phyloP scores from a whole-genome alignment of 2,329 filamentous ascomycete species.

The Aspergillus proliferans region DNA sequence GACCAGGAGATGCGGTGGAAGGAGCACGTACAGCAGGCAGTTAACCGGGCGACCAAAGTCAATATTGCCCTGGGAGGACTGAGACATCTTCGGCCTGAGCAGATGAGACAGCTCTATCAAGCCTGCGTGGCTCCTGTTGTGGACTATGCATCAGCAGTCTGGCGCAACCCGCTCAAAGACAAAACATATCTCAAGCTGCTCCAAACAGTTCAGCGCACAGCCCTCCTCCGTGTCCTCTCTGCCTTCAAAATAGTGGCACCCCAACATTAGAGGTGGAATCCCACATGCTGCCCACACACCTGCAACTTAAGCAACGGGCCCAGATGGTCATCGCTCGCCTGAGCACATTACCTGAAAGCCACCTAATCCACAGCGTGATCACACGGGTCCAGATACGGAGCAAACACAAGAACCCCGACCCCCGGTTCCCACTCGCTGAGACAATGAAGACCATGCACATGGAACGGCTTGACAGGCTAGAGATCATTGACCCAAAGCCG shows the following conservation, averaged over 20 bases:
- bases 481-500: no score
- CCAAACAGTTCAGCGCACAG: not conserved
- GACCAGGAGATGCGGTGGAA: no score
- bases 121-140: no score
- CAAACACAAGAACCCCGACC: not conserved
- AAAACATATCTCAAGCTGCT: not conserved
- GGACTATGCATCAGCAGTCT: not conserved
- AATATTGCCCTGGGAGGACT: no score
- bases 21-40: no score
- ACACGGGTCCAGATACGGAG: not conserved
- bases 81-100: no score
- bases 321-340: conserved; percentile 7
- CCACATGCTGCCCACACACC: not conserved
- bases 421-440: conserved; percentile 5
- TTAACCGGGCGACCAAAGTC: no score
- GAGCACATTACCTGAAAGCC: conserved; percentile 8
- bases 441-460: conserved; percentile 10
- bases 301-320: conserved; percentile 2
- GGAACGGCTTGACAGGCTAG: conserved; percentile 1
- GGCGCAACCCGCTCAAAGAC: not conserved
- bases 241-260: conserved; percentile 26
- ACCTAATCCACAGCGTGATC: conserved; percentile 10
- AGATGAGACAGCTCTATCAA: no score
- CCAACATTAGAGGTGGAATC: conserved; percentile 23
- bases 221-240: not conserved